Base-by-base conservation (phyloP, 257 asterid genomes). In the Datura wrightii region DNA sequence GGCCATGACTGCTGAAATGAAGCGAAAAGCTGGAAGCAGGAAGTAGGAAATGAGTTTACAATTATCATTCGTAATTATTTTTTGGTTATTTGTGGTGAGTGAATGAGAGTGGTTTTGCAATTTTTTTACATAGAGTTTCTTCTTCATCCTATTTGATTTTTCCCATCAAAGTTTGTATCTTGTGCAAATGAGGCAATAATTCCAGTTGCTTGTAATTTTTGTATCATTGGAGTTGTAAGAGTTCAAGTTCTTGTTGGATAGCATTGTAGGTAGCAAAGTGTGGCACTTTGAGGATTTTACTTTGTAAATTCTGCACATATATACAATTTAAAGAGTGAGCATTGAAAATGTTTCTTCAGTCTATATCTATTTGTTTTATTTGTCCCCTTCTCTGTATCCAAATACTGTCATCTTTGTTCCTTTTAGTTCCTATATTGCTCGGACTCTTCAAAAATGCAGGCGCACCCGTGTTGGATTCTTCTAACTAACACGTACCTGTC, bases 21-120 rank as follows among this genome's bases (percentile, higher is more conserved):
- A 96, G 84, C 92, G 97, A 24, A 94, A 94, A 90, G 69, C 89
- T 1, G 97, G 89, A 67, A 86, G 67, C 58, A 93, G 97, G 86
- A 96, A 94, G 88, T 92, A 91, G 86, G 66, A 76, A 72, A 72
- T 9, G 52, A 42, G 50, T 19, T 85, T 82, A 84, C 58, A 80
- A 56, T 79, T 39, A 34, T 74, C 67, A 81, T 83, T 41, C 8
- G 2, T 54, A 67, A 16, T 9, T 36, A 63, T 81, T 72, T 82
- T 84, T 63, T 24, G 24, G 48, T 83, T 83, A 74, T 48, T 24
- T 79, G 79, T 89, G 82, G 87, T 66, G 86, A 79, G 82, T 79
- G 86, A 86, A 72, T 37, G 87, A 60, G 88, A 83, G 86, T 72
- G 39, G 80, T 83, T 44, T 69, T 87, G 79, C 84, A 70, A 79